Conservation (phyloP, 2,329 filamentous ascomycete species). For the Metarhizium humberi region DNA sequence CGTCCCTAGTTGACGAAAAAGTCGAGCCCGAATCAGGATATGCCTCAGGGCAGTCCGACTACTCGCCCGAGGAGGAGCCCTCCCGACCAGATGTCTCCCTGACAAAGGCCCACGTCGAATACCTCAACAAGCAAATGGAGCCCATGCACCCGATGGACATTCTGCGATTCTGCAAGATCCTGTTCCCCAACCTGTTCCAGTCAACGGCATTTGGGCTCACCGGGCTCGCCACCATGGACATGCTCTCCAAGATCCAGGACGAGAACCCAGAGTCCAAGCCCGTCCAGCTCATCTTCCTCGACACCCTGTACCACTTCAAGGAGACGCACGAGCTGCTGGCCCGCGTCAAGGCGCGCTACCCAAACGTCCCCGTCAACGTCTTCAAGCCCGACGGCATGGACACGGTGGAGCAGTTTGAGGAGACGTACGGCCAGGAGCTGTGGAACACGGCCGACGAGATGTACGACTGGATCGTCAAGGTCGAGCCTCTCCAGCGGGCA, state of each 20-base stretch:
- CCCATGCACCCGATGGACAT: slow-evolving; percentile 84
- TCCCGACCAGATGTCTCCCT: slow-evolving; percentile 69
- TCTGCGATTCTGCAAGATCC: slow-evolving; percentile 82
- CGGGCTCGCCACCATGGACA: slow-evolving; percentile 74
- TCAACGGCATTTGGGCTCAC: slow-evolving; percentile 77
- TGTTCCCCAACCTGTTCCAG: slow-evolving; percentile 83
- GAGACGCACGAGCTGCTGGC: slow-evolving; percentile 70
- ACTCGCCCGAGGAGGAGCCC: slow-evolving; percentile 24
- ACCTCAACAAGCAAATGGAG: slow-evolving; percentile 84
- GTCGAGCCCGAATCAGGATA: slow-evolving; percentile 72
- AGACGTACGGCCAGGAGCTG: slow-evolving; percentile 69
- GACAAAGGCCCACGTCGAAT: slow-evolving; percentile 78
- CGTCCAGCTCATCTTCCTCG: slow-evolving; percentile 68
- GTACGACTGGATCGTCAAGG: slow-evolving; percentile 96
- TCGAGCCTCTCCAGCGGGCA: slow-evolving; percentile 88
- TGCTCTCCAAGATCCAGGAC: slow-evolving; percentile 66
- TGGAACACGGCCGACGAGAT: slow-evolving; percentile 82
- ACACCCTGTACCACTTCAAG: slow-evolving; percentile 74
- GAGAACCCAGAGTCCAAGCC: slow-evolving; percentile 50
- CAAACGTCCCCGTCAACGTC: slow-evolving; percentile 71
- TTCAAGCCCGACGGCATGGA: slow-evolving; percentile 77
- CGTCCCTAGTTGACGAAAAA: slow-evolving; percentile 30
- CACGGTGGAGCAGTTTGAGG: slow-evolving; percentile 68
- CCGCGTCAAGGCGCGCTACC: slow-evolving; percentile 66
- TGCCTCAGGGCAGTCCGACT: slow-evolving; percentile 44